Conservation (phyloP, 148 eudicot species). For the Persicaria tinctoria region DNA sequence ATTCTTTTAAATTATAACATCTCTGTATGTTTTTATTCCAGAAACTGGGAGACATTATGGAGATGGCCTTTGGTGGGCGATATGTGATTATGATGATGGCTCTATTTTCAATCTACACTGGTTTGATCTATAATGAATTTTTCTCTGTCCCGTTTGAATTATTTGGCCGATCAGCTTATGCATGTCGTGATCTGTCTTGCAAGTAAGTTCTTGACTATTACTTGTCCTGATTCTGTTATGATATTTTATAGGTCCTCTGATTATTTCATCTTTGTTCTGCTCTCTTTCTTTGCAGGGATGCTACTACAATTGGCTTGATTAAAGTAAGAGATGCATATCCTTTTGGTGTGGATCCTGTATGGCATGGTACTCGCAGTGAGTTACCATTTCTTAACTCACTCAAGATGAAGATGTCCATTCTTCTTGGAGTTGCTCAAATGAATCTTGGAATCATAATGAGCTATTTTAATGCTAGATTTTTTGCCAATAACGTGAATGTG, state of each 20-base stretch:
- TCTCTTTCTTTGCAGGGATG: slow-evolving; percentile 30
- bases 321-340: slow-evolving; percentile 55
- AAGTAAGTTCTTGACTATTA: slow-evolving; percentile 34
- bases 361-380: slow-evolving; percentile 57
- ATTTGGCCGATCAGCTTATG: slow-evolving; percentile 86
- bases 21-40: slow-evolving; percentile 23
- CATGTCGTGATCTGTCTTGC: slow-evolving; percentile 79
- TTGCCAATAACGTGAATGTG: slow-evolving; percentile 34
- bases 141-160: slow-evolving; percentile 91
- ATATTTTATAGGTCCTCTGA: slow-evolving; percentile 29
- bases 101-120: slow-evolving; percentile 83
- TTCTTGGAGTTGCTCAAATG: slow-evolving; percentile 57
- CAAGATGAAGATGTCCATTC: slow-evolving; percentile 67
- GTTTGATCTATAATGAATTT: slow-evolving; percentile 89
- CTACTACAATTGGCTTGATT: slow-evolving; percentile 42
- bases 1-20: not conserved
- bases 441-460: slow-evolving; percentile 52
- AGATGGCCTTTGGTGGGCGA: slow-evolving; percentile 97
- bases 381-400: slow-evolving; percentile 52
- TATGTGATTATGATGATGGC: slow-evolving; percentile 85
- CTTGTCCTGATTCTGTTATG: not conserved
- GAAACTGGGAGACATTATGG: slow-evolving; percentile 99
- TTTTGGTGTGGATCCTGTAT: slow-evolving; percentile 51
- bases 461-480: slow-evolving; percentile 46
- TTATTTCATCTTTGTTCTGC: slow-evolving; percentile 8